Base-by-base conservation (phyloP, 2,329 filamentous ascomycete genomes). In the Cytospora paraplurivora region DNA sequence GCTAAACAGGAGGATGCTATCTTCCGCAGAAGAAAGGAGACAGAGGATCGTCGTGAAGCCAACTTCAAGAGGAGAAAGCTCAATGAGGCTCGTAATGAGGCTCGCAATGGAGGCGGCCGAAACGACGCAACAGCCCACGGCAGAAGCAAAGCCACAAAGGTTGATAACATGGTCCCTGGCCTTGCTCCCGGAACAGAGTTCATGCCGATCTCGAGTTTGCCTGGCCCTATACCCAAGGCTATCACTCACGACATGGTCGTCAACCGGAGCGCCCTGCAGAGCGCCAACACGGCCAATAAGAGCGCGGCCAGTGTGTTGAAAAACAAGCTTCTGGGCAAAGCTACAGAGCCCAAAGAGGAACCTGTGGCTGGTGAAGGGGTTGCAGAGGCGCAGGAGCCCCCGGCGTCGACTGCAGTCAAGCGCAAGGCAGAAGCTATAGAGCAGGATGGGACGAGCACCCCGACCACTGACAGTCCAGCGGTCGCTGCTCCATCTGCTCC, bases 1-100 rank as follows among this genome's bases (percentile, higher is more conserved):
- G 95, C 92, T 1, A 94, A 91, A 74, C 92, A 97, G 76, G 95
- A 99, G 78, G 92, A 96, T 74, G 88, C 87, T 15, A 99, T 99
- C 63, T 99, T 99, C 78, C 88, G 88, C 71, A 88, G 92, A 67
- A 87, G 96, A 69, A 92, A 92, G 73, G 90, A 97, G 74, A 86
- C 87, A 1, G 93, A 97, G 67, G 91, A 97, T 64, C 87, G 91
- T 66, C 88, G 89, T 66, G 91, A 93, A 70, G 92, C 91, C 47
- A 89, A 88, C 69, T 85, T 88, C 68, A 93, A 93, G 77, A 82
- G 93, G 68, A 85, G 93, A 66, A 93, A 90, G 73, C 77, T 93
- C 49, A 87, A 93, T 70, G 82, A 88, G 63, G 55, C 57, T 11
- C 62, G 60, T 11, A 37, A 37, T 37, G 35, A 13, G 35, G 35